These are phyloP conservation scores for Blastocystis sp. DNA, from an alignment of 352 stramenopile species.

Conservation along the genomic window DNA sequence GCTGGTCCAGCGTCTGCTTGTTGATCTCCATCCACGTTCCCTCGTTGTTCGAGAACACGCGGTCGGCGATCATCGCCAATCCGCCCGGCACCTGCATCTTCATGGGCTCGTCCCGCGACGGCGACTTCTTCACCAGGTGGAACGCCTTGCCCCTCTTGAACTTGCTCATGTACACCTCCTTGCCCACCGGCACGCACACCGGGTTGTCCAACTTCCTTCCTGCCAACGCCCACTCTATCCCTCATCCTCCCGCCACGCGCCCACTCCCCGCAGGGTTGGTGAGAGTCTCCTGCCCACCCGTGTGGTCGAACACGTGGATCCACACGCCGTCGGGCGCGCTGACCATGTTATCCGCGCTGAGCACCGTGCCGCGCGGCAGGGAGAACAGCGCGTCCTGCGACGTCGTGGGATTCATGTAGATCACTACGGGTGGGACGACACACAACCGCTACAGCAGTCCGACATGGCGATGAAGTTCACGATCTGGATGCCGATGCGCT, in stretches of 20 bases:
- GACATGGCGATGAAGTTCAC: slow-evolving; percentile 56
- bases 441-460: slow-evolving; percentile 4
- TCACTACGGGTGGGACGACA: background rate
- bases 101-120: slow-evolving; percentile 24
- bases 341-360: slow-evolving; percentile 55
- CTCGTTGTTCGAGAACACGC: slow-evolving; percentile 38
- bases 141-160: slow-evolving; percentile 66
- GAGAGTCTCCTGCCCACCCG: background rate
- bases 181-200: slow-evolving; percentile 44
- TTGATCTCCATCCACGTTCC: slow-evolving; percentile 60
- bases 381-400: slow-evolving; percentile 55
- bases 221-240: slow-evolving; percentile 53
- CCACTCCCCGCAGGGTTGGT: slow-evolving; percentile 35
- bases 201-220: slow-evolving; percentile 59
- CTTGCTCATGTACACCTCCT: slow-evolving; percentile 50
- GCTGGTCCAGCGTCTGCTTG: slow-evolving; percentile 37
- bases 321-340: slow-evolving; percentile 43
- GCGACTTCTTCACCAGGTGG: slow-evolving; percentile 61
- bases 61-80: slow-evolving; percentile 62
- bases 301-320: slow-evolving; percentile 59
- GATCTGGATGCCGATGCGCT: slow-evolving; percentile 7
- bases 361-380: slow-evolving; percentile 24
- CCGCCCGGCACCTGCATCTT: slow-evolving; percentile 51
- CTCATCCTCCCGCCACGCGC: background rate
- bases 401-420: slow-evolving; percentile 60